phyloP scores from a whole-genome alignment of 257 asterid genomes.

The Solanum bulbocastanum region DNA sequence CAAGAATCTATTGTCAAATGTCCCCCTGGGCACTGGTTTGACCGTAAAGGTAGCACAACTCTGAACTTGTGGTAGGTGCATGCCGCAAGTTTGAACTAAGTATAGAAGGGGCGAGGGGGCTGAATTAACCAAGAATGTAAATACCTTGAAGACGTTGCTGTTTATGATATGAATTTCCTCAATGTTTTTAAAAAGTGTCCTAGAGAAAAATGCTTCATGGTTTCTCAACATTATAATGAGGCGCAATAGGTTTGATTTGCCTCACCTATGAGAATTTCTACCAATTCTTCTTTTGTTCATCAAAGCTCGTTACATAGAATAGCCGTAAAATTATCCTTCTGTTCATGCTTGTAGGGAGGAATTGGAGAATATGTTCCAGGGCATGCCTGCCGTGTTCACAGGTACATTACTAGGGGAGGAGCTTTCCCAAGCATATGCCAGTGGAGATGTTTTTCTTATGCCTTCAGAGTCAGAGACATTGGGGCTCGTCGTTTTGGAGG shows the following conservation, averaged over 20 bases:
- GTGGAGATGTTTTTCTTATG: slow-evolving; percentile 85
- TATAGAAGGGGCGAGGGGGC: not conserved
- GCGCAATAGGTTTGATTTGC: not conserved
- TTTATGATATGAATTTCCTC: not conserved
- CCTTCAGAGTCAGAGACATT: slow-evolving; percentile 97
- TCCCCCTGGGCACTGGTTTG: not conserved
- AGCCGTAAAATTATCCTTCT: not conserved
- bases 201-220: not conserved
- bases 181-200: too few species aligned
- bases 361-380: slow-evolving; percentile 62
- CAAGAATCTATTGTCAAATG: not conserved
- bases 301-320: not conserved
- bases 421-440: slow-evolving; percentile 90
- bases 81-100: not conserved
- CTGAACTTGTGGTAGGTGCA: not conserved
- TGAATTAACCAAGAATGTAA: not conserved
- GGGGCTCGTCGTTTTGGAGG: slow-evolving; percentile 85
- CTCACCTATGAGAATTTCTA: not conserved
- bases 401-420: slow-evolving; percentile 93
- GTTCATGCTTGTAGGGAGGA: slow-evolving; percentile 41
- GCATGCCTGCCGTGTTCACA: slow-evolving; percentile 74
- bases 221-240: not conserved
- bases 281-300: not conserved
- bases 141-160: not conserved
- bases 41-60: not conserved